These are phyloP conservation scores for Prunus mongolica DNA, from an alignment of 306 rosid genomes.

Conservation along the genomic window DNA sequence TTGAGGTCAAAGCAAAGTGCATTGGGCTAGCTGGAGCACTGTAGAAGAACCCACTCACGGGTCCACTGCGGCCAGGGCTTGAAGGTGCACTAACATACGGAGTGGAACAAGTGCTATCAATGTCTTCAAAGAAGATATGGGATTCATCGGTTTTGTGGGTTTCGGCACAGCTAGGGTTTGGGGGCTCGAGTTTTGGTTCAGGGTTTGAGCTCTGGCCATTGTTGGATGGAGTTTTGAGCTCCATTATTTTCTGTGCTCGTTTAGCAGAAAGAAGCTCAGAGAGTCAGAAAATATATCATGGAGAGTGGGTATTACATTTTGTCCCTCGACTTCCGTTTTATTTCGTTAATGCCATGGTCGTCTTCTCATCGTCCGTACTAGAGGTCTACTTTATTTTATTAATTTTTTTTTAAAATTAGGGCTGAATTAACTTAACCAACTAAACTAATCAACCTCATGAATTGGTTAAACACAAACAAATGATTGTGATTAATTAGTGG, in stretches of 20 bases:
- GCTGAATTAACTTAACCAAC: background rate
- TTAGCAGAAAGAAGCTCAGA: constrained; percentile 1
- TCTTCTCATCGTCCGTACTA: background rate
- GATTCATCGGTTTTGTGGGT: constrained; percentile 3
- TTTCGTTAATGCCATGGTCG: background rate
- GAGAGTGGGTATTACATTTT: background rate
- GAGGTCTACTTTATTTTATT: background rate
- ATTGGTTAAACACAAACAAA: background rate
- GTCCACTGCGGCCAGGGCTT: constrained; percentile 69
- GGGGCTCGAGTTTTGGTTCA: constrained; percentile 15
- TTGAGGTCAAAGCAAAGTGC: constrained; percentile 61
- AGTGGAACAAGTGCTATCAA: constrained; percentile 82
- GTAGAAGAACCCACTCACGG: constrained; percentile 63
- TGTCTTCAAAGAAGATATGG: constrained; percentile 43
- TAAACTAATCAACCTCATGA: background rate
- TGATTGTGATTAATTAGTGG: background rate
- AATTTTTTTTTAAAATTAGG: too few relatives aligned
- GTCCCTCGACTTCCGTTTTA: background rate
- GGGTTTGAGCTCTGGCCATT: constrained; percentile 22
- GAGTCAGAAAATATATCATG: constrained; percentile 9
- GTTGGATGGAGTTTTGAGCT: constrained; percentile 33
- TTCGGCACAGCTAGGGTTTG: constrained; percentile 30
- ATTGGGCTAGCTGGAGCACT: constrained; percentile 96
- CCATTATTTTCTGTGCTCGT: constrained; percentile 32
- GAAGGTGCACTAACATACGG: constrained; percentile 97